These are phyloP conservation scores for Bonnemaisonia californica DNA, from an alignment of 31 red algal species.

Conservation along the genomic window DNA sequence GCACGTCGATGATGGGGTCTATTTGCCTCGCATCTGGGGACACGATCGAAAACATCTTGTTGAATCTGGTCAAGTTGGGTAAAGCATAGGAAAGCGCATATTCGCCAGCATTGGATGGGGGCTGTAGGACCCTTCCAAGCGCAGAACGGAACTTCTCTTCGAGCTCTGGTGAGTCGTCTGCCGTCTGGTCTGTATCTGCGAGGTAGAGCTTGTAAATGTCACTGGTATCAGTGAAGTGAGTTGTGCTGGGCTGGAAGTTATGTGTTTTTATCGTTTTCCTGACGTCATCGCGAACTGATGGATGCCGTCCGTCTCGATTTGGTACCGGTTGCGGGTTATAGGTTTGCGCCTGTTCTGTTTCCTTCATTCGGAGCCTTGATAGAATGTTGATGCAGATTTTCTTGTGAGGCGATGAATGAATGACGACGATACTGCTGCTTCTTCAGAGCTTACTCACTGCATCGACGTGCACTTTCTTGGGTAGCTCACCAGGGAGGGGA, in stretches of 20 bases:
- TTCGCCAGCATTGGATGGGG: conserved; percentile 42
- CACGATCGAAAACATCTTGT: conserved; percentile 43
- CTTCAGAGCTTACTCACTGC: no score
- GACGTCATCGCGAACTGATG: conserved; percentile 67
- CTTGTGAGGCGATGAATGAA: no score
- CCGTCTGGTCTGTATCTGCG: conserved; percentile 13
- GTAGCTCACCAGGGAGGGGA: no score
- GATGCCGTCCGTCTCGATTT: conserved; percentile 1
- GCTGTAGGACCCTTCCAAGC: conserved; percentile 63
- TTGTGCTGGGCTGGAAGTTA: conserved; percentile 45
- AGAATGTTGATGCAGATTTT: no score
- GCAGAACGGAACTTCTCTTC: conserved; percentile 66
- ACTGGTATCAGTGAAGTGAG: conserved; percentile 39
- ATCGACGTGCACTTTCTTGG: no score
- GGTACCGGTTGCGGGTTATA: conserved; percentile 34
- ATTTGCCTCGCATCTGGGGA: conserved; percentile 21
- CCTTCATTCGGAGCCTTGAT: no score
- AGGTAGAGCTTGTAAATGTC: conserved; percentile 63
- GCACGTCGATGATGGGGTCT: conserved; percentile 12
- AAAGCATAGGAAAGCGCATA: conserved; percentile 61
- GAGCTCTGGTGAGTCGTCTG: conserved; percentile 4
- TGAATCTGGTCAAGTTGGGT: conserved; percentile 26
- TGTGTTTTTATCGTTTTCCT: conserved; percentile 29
- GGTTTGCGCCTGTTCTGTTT: no score
- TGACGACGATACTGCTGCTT: no score